Percentiles rank a stretch among this genome's conserved stretches.
Evolutionary conservation across 345 rosid genomes (phyloP).

Genomic region (Sonneratia alba): DNA sequence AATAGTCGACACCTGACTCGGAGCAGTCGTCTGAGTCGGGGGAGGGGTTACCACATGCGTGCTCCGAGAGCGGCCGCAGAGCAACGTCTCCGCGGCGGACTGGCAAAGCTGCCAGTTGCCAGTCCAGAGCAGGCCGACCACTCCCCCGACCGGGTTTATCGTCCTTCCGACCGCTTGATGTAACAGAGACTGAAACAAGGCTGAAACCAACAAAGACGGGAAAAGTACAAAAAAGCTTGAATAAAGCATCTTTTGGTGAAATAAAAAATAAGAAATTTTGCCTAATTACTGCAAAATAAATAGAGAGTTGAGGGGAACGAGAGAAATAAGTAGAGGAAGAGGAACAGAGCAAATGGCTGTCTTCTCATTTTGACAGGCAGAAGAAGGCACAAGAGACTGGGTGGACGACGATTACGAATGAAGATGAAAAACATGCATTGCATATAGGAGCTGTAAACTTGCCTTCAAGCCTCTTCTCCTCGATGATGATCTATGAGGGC

Average conservation of each 20-base stretch:
- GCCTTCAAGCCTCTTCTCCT: not conserved
- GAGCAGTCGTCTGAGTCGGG: conserved; percentile 8
- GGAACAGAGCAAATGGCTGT: too few relatives aligned
- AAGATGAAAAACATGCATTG: not conserved
- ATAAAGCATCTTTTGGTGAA: too few relatives aligned
- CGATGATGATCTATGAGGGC: too few relatives aligned
- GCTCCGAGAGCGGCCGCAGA: conserved; percentile 11
- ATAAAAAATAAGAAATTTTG: too few relatives aligned
- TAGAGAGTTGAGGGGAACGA: too few relatives aligned
- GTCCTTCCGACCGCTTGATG: conserved; percentile 31
- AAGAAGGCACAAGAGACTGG: not conserved
- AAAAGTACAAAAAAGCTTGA: too few relatives aligned
- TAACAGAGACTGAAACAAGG: conserved; percentile 23
- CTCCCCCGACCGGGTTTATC: conserved; percentile 25
- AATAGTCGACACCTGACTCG: not conserved
- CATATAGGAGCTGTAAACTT: not conserved
- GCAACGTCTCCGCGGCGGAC: conserved; percentile 24
- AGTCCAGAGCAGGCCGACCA: conserved; percentile 27
- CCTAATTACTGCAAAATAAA: too few relatives aligned
- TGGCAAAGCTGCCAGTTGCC: conserved; percentile 27
- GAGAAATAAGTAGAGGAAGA: too few relatives aligned
- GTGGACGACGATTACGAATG: not conserved
- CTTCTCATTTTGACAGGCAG: not conserved
- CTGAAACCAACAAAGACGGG: conserved; percentile 3
- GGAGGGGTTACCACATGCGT: not conserved